phyloP scores from a whole-genome alignment of 495 filamentous ascomycete species.

The Penicillium bialowiezense region DNA sequence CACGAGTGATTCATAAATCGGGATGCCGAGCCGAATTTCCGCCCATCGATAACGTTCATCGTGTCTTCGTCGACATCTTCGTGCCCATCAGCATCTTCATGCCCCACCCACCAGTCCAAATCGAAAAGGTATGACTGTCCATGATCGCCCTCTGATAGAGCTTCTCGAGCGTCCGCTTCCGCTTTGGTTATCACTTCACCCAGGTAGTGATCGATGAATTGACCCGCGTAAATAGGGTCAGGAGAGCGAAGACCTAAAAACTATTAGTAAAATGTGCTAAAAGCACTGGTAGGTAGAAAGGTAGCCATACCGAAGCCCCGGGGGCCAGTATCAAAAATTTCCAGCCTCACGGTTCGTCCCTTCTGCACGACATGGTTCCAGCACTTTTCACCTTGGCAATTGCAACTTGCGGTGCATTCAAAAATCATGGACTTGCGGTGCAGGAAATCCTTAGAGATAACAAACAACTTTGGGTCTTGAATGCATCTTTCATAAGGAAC shows the following conservation, averaged over 20 bases:
- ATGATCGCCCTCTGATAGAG: constrained; percentile 35
- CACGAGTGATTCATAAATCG: constrained; percentile 70
- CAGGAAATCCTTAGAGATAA: constrained; percentile 29
- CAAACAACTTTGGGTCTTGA: constrained; percentile 2
- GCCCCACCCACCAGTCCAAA: constrained; percentile 72
- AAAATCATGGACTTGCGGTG: constrained; percentile 55
- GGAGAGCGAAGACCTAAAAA: constrained; percentile 63
- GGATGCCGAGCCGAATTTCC: constrained; percentile 53
- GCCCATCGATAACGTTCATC: constrained; percentile 57
- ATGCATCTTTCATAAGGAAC: constrained; percentile 33
- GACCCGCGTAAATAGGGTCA: constrained; percentile 65
- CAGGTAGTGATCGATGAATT: constrained; percentile 86
- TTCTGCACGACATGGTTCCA: constrained; percentile 79
- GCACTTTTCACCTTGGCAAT: constrained; percentile 58
- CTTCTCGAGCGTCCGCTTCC: constrained; percentile 66
- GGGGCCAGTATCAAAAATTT: constrained; percentile 75
- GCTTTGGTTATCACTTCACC: constrained; percentile 79
- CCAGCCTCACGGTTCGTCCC: constrained; percentile 68
- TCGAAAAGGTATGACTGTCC: constrained; percentile 71
- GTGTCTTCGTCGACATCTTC: constrained; percentile 14
- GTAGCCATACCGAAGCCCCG: constrained; percentile 75
- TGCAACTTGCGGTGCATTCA: constrained; percentile 77
- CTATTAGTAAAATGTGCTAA: constrained; percentile 3
- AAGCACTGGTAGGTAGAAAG: background rate
- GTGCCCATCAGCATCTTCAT: constrained; percentile 2